Base-by-base conservation (phyloP, 495 filamentous ascomycete species). In the Penicillium cataractarum region DNA sequence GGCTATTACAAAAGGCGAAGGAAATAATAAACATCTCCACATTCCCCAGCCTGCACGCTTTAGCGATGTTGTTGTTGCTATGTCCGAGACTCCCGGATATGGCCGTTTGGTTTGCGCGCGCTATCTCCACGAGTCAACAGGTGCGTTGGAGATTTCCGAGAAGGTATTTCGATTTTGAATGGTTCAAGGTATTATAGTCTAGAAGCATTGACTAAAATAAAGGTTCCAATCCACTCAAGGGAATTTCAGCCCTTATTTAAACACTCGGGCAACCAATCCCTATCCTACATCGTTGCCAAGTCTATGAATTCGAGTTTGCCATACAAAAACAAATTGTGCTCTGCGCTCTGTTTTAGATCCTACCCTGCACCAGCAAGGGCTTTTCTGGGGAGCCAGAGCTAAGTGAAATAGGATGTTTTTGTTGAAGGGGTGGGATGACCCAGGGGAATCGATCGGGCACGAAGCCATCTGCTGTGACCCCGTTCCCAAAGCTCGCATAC, bases 401-500 rank as follows among this genome's bases (percentile, higher is more conserved):
- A 24, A 8, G 3, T 8, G 17, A 10, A 6, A 6, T 24, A 29
- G 24, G 24, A 12, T 13, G 19, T 8, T 29, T 13, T 29, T 29
- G 24, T 13, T 27, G 13, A 29, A 50, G 4, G 2, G 46, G 24
- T 29, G 46, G 24, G 8, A 26, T 26, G 29, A 50, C 12, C 46
- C 46, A 50, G 12, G 26, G 46, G 12, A 50, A 50, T 29, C 29
- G 46, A 27, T 50, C 24, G 2, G 46, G 46, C 24, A 29, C 24
- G 26, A 50, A 50, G 6, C 46, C 46, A 29, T 50, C 46, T 29
- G 46, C 24, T 2, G 46, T 50, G 12, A 50, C 46, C 21, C 46
- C 46, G 46, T 50, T 50, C 2, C 46, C 46, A 50, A 50, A 46
- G 42, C 42, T 46, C 42, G 42, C 42, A 24, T 46, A 46, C 6